Base-by-base conservation (phyloP, 805 yeast genomes). In the Schwanniomyces vanrijiae region DNA sequence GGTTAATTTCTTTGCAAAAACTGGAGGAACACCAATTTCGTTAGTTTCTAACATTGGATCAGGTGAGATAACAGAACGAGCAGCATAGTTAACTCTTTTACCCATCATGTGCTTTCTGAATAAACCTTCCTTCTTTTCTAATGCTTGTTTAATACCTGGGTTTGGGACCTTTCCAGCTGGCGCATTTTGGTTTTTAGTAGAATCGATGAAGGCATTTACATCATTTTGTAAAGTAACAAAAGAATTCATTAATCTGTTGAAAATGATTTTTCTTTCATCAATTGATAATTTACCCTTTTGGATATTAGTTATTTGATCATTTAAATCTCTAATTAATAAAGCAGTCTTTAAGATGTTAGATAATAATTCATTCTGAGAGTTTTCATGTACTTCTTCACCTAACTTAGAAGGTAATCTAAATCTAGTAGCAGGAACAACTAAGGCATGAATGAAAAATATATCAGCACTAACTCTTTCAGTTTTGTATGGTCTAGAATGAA, bases 51-150 rank as follows among this genome's bases (percentile, higher is more conserved):
- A 79, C 75, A 88, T 94, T 47, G 99, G 99, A 73, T 94, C 99
- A 5, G 98, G 98, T 5, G 98, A 91, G 71, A 94, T 94, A 60
- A 94, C 99, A 8, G 99, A 92, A 73, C 99, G 90, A 43, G 99
- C 99, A 45, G 98, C 97, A 62, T 89, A 92, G 68, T 94, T 95
- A 50, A 94, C 99, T 77, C 99, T 90, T 78, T 94, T 94, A 66
- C 99, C 99, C 99, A 94, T 94, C 99, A 94, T 94, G 64, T 94
- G 96, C 66, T 92, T 94, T 76, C 99, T 83, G 78, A 94, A 94
- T 54, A 92, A 77, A 65, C 99, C 99, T 71, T 94, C 99, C 67
- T 94, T 94, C 83, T 94, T 92, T 70, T 94, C 99, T 62, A 94
- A 77, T 9, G 96, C 96, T 76, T 94, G 99, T 66, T 94, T 94